Percentiles rank a stretch among this genome's conserved stretches.
phyloP scores from a whole-genome alignment of 75 land plant genomes.

The Picea glauca region DNA sequence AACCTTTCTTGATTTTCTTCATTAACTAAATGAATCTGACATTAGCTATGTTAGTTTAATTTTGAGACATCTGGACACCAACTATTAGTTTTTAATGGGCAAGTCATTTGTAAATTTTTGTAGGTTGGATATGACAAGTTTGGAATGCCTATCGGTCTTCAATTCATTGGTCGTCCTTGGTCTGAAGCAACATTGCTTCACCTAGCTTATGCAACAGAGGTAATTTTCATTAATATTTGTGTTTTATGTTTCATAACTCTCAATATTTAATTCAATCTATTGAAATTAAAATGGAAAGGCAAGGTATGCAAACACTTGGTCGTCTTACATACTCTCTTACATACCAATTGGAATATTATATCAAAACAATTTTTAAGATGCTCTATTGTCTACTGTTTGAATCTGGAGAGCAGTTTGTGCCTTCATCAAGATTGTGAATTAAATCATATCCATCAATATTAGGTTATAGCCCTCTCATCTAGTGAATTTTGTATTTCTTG shows the following conservation, averaged over 20 bases:
- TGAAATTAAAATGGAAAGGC: neutral
- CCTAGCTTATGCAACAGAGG: constrained; percentile 79
- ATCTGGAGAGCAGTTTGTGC: neutral
- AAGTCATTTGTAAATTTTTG: neutral
- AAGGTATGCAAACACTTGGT: too few relatives aligned
- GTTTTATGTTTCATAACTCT: neutral
- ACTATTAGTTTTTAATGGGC: neutral
- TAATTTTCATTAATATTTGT: constrained; percentile 6
- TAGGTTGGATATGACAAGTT: constrained; percentile 80
- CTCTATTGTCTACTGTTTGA: neutral
- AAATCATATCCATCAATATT: neutral
- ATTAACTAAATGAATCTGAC: neutral
- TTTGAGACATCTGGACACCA: neutral
- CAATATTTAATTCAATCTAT: neutral
- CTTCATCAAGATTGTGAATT: neutral
- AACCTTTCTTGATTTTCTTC: neutral
- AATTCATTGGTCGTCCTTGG: constrained; percentile 89
- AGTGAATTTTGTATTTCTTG: neutral
- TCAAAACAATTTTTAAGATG: neutral
- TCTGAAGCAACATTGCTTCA: constrained; percentile 80
- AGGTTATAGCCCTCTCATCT: neutral
- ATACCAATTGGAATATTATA: neutral
- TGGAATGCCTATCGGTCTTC: constrained; percentile 94
- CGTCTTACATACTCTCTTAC: too few relatives aligned
- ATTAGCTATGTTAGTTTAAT: neutral